Evolutionary conservation across 129 eudicot genomes (phyloP).

Genomic region (Arctium lappa): DNA sequence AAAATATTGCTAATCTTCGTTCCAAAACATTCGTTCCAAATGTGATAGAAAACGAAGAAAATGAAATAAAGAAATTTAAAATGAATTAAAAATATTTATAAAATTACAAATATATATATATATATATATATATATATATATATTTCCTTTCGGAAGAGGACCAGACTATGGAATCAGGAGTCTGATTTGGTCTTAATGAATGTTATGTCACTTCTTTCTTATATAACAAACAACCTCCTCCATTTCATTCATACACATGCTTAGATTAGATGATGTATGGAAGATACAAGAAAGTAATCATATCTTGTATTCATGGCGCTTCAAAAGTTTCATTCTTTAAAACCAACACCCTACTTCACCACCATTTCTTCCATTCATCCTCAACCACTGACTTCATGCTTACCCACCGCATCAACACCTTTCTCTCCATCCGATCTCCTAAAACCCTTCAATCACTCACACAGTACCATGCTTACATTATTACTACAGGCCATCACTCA

Average conservation of each 20-base stretch:
- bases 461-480: conserved; percentile 49
- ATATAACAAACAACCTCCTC: too few species aligned
- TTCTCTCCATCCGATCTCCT: conserved; percentile 37
- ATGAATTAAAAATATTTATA: too few species aligned
- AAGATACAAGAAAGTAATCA: conserved; percentile 4
- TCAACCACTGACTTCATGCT: conserved; percentile 29
- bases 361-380: conserved; percentile 27
- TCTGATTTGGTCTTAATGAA: too few species aligned
- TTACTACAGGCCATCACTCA: conserved; percentile 54
- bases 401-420: conserved; percentile 30
- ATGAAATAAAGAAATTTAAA: too few species aligned
- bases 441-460: conserved; percentile 32
- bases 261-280: background rate
- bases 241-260: background rate
- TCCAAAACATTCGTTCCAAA: too few species aligned
- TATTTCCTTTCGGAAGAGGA: too few species aligned
- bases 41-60: too few species aligned
- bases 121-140: too few species aligned
- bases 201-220: too few species aligned
- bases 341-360: background rate
- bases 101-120: too few species aligned
- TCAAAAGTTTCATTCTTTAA: background rate
- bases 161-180: too few species aligned
- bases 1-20: too few species aligned
- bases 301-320: conserved; percentile 4